Conservation (phyloP, 176 grass and related monocot species). For the Phragmites australis region DNA sequence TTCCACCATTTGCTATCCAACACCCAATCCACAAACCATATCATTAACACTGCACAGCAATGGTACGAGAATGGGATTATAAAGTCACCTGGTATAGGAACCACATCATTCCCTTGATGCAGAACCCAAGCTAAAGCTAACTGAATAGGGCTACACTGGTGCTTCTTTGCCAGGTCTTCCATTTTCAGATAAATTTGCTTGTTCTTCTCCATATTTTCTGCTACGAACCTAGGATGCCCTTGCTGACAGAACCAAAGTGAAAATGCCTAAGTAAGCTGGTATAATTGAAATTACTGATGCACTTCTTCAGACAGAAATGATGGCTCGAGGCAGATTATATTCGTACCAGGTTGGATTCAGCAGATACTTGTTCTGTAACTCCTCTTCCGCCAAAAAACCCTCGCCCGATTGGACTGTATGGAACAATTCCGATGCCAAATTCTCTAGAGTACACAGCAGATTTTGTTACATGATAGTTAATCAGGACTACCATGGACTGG, state of each 20-base stretch:
- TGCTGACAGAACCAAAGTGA: constrained; percentile 37
- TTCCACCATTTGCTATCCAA: too few relatives aligned
- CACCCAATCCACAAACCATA: too few relatives aligned
- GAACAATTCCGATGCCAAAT: constrained; percentile 84
- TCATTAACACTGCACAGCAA: too few relatives aligned
- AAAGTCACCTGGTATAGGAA: constrained; percentile 75
- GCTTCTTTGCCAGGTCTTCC: constrained; percentile 58
- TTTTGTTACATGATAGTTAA: neutral
- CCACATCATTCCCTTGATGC: constrained; percentile 80
- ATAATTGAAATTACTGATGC: neutral
- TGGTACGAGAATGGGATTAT: neutral
- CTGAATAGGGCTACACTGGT: constrained; percentile 64
- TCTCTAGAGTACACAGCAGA: constrained; percentile 42
- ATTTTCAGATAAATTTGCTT: constrained; percentile 57
- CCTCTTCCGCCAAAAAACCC: constrained; percentile 78
- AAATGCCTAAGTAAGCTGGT: neutral
- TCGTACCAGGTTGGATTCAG: constrained; percentile 60
- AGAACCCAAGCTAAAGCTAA: constrained; percentile 83
- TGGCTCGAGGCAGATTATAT: neutral
- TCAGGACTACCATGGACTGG: neutral
- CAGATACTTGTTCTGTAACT: constrained; percentile 50
- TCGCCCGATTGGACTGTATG: constrained; percentile 80
- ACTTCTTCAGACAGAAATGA: too few relatives aligned
- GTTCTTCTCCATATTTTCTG: constrained; percentile 81
- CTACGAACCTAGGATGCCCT: constrained; percentile 54